These are phyloP conservation scores for Cicer pinnatifidum DNA, from an alignment of 306 rosid species.

Conservation along the genomic window DNA sequence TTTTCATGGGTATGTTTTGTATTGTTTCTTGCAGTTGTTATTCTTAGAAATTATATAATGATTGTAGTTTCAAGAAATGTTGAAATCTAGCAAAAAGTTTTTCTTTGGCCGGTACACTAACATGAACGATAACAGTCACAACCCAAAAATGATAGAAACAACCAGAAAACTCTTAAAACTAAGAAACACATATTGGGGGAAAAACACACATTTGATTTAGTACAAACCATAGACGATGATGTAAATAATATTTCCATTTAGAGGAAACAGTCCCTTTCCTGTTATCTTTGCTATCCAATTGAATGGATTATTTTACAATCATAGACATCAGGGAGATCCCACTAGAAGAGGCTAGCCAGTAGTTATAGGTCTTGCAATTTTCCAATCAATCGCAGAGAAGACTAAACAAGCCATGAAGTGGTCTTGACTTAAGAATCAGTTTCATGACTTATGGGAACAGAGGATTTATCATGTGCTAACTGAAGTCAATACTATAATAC, in stretches of 20 bases:
- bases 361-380: slow-evolving; percentile 8
- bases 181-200: slow-evolving; percentile 14
- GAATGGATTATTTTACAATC: background rate
- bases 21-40: slow-evolving; percentile 31
- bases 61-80: slow-evolving; percentile 37
- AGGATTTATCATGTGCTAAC: slow-evolving; percentile 7
- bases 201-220: slow-evolving; percentile 1
- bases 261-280: background rate
- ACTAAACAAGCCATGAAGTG: slow-evolving; percentile 22
- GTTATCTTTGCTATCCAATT: slow-evolving; percentile 17
- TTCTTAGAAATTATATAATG: slow-evolving; percentile 7
- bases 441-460: slow-evolving; percentile 24
- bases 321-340: slow-evolving; percentile 16
- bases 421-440: slow-evolving; percentile 35
- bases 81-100: slow-evolving; percentile 24
- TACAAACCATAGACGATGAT: slow-evolving; percentile 1
- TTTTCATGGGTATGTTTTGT: slow-evolving; percentile 85
- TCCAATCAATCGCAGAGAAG: slow-evolving; percentile 16
- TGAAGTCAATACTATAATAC: background rate
- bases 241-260: slow-evolving; percentile 20
- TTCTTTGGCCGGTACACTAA: background rate
- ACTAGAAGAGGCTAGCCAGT: slow-evolving; percentile 12
- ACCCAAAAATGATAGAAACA: background rate
- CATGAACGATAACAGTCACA: slow-evolving; percentile 14
- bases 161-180: slow-evolving; percentile 3